Conservation (phyloP, 2,329 filamentous ascomycete species). For the Venturia asperata region DNA sequence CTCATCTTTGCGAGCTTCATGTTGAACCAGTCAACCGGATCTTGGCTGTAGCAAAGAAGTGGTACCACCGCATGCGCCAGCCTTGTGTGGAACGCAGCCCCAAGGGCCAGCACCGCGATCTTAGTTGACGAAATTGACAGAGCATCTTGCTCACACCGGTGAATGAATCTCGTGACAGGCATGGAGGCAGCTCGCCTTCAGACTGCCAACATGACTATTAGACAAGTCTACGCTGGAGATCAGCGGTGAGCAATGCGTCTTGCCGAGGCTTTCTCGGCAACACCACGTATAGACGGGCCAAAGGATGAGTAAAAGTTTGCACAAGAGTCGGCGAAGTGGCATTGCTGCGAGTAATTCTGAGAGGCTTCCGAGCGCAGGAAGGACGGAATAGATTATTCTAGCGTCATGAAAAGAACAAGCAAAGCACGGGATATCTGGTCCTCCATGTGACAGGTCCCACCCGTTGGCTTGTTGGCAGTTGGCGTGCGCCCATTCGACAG, state of each 20-base stretch:
- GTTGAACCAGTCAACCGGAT: not conserved
- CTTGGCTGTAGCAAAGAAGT: conserved; percentile 5
- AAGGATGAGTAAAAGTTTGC: not conserved
- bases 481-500: not conserved
- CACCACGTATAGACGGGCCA: not conserved
- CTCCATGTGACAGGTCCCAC: conserved; percentile 3
- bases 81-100: not conserved
- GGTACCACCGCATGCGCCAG: conserved; percentile 3
- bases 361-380: not conserved
- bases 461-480: not conserved
- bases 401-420: not conserved
- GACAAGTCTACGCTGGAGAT: not conserved
- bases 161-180: not conserved
- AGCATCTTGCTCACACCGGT: not conserved
- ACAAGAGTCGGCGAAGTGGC: not conserved
- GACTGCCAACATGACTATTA: not conserved
- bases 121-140: not conserved
- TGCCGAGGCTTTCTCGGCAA: not conserved
- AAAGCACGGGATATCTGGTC: conserved; percentile 2
- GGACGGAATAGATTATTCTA: not conserved
- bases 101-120: not conserved
- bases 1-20: not conserved
- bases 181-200: not conserved
- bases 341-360: not conserved
- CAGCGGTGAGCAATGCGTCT: not conserved